phyloP scores from a whole-genome alignment of 2,329 filamentous ascomycete genomes.

The Fusarium metavorans region DNA sequence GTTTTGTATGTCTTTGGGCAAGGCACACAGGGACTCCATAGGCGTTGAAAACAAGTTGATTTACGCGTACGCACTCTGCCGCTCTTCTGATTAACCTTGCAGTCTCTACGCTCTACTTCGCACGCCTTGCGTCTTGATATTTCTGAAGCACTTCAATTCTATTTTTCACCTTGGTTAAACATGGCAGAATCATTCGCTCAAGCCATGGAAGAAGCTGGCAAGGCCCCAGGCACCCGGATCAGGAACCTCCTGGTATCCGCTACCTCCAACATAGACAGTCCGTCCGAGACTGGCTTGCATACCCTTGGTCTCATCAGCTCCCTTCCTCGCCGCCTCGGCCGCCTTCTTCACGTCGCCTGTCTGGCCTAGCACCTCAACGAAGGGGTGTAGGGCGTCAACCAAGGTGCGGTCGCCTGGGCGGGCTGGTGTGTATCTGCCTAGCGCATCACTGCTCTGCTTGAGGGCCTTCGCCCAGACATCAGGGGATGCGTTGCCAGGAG shows the following conservation, averaged over 20 bases:
- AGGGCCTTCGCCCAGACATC: conserved; percentile 73
- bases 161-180: background rate
- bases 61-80: conserved; percentile 29
- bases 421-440: conserved; percentile 89
- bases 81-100: conserved; percentile 7
- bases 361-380: conserved; percentile 77
- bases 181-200: conserved; percentile 59
- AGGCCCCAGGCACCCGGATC: conserved; percentile 79
- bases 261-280: conserved; percentile 59
- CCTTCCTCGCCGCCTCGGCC: conserved; percentile 79
- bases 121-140: background rate
- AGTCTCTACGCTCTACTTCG: background rate
- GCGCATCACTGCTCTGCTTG: conserved; percentile 74
- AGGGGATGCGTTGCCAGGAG: conserved; percentile 54
- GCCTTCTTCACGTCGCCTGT: conserved; percentile 78
- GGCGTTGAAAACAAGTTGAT: conserved; percentile 53
- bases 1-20: conserved; percentile 47
- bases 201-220: conserved; percentile 82
- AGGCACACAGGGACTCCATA: conserved; percentile 51
- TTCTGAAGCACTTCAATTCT: background rate
- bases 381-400: conserved; percentile 90
- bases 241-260: conserved; percentile 61
- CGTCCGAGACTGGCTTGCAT: conserved; percentile 90
- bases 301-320: conserved; percentile 85
- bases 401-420: conserved; percentile 90